phyloP scores from a whole-genome alignment of 805 yeast genomes.

The Lachancea kluyveri region DNA sequence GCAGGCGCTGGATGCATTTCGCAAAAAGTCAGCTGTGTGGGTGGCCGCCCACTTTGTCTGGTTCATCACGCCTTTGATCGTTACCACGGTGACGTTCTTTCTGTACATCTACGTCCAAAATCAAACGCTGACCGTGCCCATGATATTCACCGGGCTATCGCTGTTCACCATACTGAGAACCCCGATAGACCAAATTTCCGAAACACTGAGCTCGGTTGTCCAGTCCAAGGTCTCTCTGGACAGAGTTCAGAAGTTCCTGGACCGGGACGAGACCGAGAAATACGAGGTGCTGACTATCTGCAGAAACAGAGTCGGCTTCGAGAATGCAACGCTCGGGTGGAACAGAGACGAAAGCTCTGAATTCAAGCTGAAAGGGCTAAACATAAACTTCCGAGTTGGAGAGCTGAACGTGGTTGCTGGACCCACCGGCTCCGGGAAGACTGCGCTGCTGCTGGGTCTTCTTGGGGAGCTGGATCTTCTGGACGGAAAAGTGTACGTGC shows the following conservation, averaged over 20 bases:
- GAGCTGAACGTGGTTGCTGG: slow-evolving; percentile 66
- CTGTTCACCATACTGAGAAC: slow-evolving; percentile 70
- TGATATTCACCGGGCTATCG: slow-evolving; percentile 84
- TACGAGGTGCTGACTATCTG: slow-evolving; percentile 61
- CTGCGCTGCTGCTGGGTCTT: neutral
- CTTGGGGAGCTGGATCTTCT: neutral
- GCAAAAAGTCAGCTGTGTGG: slow-evolving; percentile 55
- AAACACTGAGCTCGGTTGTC: slow-evolving; percentile 69
- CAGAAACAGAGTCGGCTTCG: slow-evolving; percentile 59
- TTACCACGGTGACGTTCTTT: slow-evolving; percentile 71
- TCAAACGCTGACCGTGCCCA: slow-evolving; percentile 66
- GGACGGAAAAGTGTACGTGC: neutral
- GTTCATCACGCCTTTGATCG: slow-evolving; percentile 70
- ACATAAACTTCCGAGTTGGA: slow-evolving; percentile 33
- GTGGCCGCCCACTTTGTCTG: slow-evolving; percentile 54
- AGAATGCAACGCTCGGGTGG: slow-evolving; percentile 74
- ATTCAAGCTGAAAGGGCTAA: slow-evolving; percentile 56
- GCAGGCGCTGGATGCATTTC: slow-evolving; percentile 55
- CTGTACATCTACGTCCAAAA: slow-evolving; percentile 64
- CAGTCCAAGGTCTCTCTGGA: slow-evolving; percentile 84
- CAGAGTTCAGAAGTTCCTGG: slow-evolving; percentile 68
- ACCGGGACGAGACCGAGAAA: slow-evolving; percentile 75
- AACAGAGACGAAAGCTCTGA: slow-evolving; percentile 40
- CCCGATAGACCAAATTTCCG: slow-evolving; percentile 81
- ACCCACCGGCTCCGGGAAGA: slow-evolving; percentile 61